Percentiles rank a stretch among this genome's conserved stretches.
These are phyloP conservation scores for Sicyos edulis DNA, from an alignment of 306 rosid genomes.

Conservation along the genomic window DNA sequence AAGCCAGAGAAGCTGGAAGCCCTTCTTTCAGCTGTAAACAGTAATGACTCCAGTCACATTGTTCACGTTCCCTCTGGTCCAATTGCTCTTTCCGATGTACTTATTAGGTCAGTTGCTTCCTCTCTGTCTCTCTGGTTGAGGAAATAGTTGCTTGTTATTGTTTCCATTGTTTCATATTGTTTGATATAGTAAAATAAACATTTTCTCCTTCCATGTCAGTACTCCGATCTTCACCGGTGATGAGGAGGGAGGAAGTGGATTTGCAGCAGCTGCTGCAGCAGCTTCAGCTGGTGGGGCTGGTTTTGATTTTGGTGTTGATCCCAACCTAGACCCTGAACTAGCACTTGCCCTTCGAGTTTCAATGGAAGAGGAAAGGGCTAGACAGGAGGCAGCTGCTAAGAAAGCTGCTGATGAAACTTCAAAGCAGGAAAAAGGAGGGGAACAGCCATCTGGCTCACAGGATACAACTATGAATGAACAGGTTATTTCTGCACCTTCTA, in stretches of 20 bases:
- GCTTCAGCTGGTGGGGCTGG: slow-evolving; percentile 94
- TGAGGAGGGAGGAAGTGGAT: slow-evolving; percentile 94
- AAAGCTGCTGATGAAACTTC: slow-evolving; percentile 84
- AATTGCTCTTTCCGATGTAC: slow-evolving; percentile 54
- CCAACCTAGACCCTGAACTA: slow-evolving; percentile 94
- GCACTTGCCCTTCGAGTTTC: slow-evolving; percentile 99
- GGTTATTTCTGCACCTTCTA: slow-evolving; percentile 50
- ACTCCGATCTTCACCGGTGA: slow-evolving; percentile 96
- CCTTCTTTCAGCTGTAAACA: slow-evolving; percentile 76
- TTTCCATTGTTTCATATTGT: neutral
- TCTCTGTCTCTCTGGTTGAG: neutral
- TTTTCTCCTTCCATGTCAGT: slow-evolving; percentile 35
- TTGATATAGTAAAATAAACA: neutral
- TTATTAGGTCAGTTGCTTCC: slow-evolving; percentile 47
- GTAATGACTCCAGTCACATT: slow-evolving; percentile 63
- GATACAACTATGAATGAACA: slow-evolving; percentile 83
- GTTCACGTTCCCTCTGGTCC: slow-evolving; percentile 56
- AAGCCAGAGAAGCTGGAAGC: slow-evolving; percentile 79
- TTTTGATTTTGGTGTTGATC: slow-evolving; percentile 96
- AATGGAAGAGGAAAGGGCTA: slow-evolving; percentile 99
- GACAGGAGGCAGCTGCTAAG: slow-evolving; percentile 99
- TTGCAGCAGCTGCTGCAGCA: slow-evolving; percentile 75
- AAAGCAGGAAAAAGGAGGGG: slow-evolving; percentile 73
- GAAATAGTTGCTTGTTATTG: neutral
- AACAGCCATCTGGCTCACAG: slow-evolving; percentile 57